phyloP scores from a whole-genome alignment of 2,329 filamentous ascomycete species.

The Stenocarpella maydis region DNA sequence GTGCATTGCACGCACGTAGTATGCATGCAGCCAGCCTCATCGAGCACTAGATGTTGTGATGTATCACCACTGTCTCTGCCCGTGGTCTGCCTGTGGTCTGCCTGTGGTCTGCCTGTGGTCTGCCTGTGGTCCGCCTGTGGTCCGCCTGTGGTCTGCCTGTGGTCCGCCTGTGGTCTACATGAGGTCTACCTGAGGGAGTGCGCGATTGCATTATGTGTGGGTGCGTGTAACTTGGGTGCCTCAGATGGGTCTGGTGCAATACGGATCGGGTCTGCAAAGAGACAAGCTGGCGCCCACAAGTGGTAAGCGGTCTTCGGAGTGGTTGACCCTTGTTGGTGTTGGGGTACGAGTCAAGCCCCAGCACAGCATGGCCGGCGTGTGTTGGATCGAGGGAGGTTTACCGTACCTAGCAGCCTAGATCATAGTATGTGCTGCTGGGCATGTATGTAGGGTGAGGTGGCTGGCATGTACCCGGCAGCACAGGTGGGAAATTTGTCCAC shows the following conservation, averaged over 20 bases:
- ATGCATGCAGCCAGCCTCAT: constrained; percentile 22
- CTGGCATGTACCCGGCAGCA: constrained; percentile 18
- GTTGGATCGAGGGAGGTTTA: neutral
- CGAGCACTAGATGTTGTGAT: neutral
- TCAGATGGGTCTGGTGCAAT: neutral
- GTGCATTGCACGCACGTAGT: neutral
- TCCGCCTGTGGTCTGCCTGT: too few species aligned
- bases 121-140: too few species aligned
- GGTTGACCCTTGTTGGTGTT: neutral
- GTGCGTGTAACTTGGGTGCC: neutral
- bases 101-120: too few species aligned
- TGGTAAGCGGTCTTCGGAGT: constrained; percentile 4
- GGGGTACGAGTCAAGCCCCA: constrained; percentile 5
- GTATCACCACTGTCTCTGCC: constrained; percentile 1
- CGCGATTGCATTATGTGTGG: too few species aligned
- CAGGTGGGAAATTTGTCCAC: constrained; percentile 4
- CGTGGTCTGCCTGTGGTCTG: too few species aligned
- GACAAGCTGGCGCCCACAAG: neutral
- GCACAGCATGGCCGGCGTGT: constrained; percentile 8
- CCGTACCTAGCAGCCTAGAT: too few species aligned
- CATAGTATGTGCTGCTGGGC: neutral
- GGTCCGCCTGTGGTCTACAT: too few species aligned
- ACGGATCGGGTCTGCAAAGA: neutral
- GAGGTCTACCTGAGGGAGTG: neutral
- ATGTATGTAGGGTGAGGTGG: constrained; percentile 1